Base-by-base conservation (phyloP, 371 early-diverging fungal genomes). In the Mucor mucedo region DNA sequence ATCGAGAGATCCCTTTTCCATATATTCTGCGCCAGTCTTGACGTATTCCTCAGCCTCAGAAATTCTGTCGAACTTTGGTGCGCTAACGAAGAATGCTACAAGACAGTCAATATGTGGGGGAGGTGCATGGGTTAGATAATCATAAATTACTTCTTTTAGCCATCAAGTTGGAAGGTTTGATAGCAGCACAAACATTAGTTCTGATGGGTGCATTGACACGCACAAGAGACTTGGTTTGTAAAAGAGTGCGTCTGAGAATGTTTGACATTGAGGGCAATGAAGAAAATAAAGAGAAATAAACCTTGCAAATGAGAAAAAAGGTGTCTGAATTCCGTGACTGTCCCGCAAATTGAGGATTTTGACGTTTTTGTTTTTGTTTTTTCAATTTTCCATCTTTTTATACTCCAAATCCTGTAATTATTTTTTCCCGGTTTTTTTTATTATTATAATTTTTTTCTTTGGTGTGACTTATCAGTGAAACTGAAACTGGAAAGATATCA, bases 31-130 rank as follows among this genome's bases (percentile, higher is more conserved):
- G 6, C 82, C 82, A 29, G 69, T 55, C 33, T 72, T 75, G 10
- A 81, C 77, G 45, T 75, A 77, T 47, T 75, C 74, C 38, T 78
- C 73, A 6, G 82, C 82, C 56, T 80, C 81, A 40, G 71, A 11
- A 52, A 73, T 40, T 47, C 75, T 71, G 55, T 81, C 74, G 9
- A 62, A 68, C 32, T 62, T 52, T 27, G 73, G 68, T 27, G 48
- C 54, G 52, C 48, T 69, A 58, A 42, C 53, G 42, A 55, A 67
- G 50, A 81, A 73, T 30, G 63, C 77, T 75, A 61, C 8, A 30
- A 30, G 10, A 30, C 27, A 50, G 21, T 16, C 21, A 10, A 30
- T 11, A 30, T 30, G 16, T 50, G 4, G 30, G 5, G 30, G 5
- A 28, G 28, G 10, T 30, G 10, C 50, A 50, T 50, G 53, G 53